phyloP scores from a whole-genome alignment of 345 rosid species.

The Excoecaria cochinchinensis region DNA sequence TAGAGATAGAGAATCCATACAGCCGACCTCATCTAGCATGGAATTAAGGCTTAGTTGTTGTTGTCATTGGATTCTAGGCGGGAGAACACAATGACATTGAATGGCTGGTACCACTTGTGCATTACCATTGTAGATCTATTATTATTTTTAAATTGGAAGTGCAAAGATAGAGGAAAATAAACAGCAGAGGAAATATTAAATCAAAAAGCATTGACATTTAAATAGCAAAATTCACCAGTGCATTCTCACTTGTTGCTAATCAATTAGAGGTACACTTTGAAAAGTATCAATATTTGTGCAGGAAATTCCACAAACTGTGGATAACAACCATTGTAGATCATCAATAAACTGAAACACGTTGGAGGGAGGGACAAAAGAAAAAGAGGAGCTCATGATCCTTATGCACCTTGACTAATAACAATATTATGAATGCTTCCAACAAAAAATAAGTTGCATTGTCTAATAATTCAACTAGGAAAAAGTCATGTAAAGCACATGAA shows the following conservation, averaged over 20 bases:
- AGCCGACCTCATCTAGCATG: too few species aligned
- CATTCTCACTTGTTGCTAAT: neutral
- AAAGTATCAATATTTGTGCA: neutral
- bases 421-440: neutral
- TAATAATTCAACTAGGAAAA: neutral
- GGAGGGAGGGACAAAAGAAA: neutral
- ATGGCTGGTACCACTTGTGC: neutral
- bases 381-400: neutral
- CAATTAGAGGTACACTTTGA: neutral
- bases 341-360: neutral
- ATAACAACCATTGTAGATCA: neutral
- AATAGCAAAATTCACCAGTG: neutral
- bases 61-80: neutral
- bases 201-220: neutral
- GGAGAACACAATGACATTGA: neutral
- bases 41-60: too few species aligned
- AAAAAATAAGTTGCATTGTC: neutral
- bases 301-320: neutral
- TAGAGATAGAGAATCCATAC: too few species aligned
- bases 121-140: neutral
- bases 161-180: neutral
- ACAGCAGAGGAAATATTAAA: neutral
- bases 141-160: neutral
- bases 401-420: neutral
- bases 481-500: neutral